These are phyloP conservation scores for Saururus chinensis DNA, from an alignment of 164 flowering plant genomes.

Conservation along the genomic window DNA sequence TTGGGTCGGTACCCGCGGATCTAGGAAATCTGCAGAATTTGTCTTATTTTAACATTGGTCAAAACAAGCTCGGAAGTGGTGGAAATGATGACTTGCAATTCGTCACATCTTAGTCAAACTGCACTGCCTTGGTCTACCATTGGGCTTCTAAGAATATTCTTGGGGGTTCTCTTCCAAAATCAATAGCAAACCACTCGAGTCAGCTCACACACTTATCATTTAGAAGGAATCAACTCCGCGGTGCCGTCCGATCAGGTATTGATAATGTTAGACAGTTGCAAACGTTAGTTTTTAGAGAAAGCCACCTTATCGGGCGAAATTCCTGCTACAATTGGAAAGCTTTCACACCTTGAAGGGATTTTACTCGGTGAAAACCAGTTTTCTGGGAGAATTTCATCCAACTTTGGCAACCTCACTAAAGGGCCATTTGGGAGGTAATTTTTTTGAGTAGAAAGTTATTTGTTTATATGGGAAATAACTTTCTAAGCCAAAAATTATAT, in stretches of 20 bases:
- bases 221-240: constrained; percentile 15
- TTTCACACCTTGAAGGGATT: constrained; percentile 12
- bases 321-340: constrained; percentile 17
- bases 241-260: constrained; percentile 24
- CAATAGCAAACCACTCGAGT: constrained; percentile 20
- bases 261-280: constrained; percentile 19
- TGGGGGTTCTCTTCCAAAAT: constrained; percentile 19
- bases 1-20: constrained; percentile 4
- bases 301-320: constrained; percentile 21
- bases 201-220: neutral
- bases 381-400: constrained; percentile 15
- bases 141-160: constrained; percentile 1
- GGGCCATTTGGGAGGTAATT: too few relatives aligned
- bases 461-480: too few relatives aligned
- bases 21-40: neutral
- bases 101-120: neutral
- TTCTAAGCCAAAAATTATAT: too few relatives aligned
- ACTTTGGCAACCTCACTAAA: constrained; percentile 21
- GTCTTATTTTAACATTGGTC: neutral
- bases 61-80: neutral
- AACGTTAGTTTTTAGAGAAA: neutral
- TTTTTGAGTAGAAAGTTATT: too few relatives aligned
- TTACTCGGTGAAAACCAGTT: constrained; percentile 10
- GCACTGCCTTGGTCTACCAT: neutral
- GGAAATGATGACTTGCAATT: constrained; percentile 2